phyloP scores from a whole-genome alignment of 805 yeast genomes.

The Wickerhamomyces queroliae region DNA sequence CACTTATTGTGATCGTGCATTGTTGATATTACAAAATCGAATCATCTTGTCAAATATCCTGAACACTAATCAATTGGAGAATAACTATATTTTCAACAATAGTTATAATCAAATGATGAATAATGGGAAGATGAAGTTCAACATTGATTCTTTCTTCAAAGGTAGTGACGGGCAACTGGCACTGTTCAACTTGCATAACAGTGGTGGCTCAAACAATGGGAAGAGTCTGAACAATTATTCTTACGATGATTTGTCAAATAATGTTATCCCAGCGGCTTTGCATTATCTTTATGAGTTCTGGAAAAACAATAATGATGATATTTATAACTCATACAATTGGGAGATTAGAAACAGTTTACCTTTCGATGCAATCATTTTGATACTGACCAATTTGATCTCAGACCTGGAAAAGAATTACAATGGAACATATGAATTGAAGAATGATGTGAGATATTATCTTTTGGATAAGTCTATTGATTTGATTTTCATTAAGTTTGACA shows the following conservation, averaged over 20 bases:
- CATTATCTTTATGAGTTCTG: slow-evolving; percentile 53
- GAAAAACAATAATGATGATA: slow-evolving; percentile 39
- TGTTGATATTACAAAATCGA: slow-evolving; percentile 33
- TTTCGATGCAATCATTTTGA: slow-evolving; percentile 47
- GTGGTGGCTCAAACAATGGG: not conserved
- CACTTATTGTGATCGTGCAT: slow-evolving; percentile 52
- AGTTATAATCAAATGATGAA: slow-evolving; percentile 24
- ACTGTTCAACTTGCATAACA: slow-evolving; percentile 3
- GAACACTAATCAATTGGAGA: slow-evolving; percentile 20
- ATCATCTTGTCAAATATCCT: slow-evolving; percentile 25
- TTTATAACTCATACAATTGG: slow-evolving; percentile 54
- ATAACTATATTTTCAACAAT: slow-evolving; percentile 18
- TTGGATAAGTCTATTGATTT: slow-evolving; percentile 26
- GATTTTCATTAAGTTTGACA: slow-evolving; percentile 26
- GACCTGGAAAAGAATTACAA: slow-evolving; percentile 35
- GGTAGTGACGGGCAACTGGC: slow-evolving; percentile 7
- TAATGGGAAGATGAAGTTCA: slow-evolving; percentile 20
- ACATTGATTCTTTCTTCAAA: slow-evolving; percentile 17
- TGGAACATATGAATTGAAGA: slow-evolving; percentile 24
- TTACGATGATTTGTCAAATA: slow-evolving; percentile 45
- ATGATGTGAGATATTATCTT: slow-evolving; percentile 25
- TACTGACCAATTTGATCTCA: slow-evolving; percentile 46
- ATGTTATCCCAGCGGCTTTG: slow-evolving; percentile 49
- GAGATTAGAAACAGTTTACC: slow-evolving; percentile 57
- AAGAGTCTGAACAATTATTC: slow-evolving; percentile 26